Evolutionary conservation across 176 grass and related monocot species (phyloP).

Genomic region (Paspalum notatum): DNA sequence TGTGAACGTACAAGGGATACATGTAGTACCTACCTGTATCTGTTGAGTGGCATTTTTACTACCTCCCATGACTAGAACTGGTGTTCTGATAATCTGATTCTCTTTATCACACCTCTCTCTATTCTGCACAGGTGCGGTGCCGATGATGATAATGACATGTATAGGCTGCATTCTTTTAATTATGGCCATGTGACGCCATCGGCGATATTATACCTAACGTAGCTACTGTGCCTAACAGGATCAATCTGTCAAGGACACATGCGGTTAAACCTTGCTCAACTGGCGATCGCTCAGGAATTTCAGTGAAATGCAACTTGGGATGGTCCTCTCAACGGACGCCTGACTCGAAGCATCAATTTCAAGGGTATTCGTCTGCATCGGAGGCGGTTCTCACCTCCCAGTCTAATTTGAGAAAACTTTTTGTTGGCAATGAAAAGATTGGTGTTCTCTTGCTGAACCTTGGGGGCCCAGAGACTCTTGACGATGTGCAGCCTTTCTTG

Average conservation of each 20-base stretch:
- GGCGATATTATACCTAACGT: neutral
- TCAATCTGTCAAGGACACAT: conserved; percentile 48
- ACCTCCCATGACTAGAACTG: neutral
- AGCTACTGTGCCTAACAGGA: conserved; percentile 39
- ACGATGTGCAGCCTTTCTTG: conserved; percentile 97
- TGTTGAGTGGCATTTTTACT: neutral
- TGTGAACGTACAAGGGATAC: neutral
- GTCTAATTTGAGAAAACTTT: conserved; percentile 50
- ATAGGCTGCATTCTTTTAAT: neutral
- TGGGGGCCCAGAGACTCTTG: conserved; percentile 93
- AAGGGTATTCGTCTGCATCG: conserved; percentile 64
- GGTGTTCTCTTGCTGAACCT: conserved; percentile 97
- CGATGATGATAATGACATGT: neutral
- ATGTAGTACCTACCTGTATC: neutral
- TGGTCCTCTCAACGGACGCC: conserved; percentile 44
- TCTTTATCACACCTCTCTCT: too few relatives aligned
- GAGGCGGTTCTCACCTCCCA: conserved; percentile 80
- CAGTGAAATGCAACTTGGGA: conserved; percentile 44
- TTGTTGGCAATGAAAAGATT: conserved; percentile 78
- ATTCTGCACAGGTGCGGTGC: neutral
- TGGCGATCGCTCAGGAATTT: conserved; percentile 43
- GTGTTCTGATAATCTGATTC: neutral
- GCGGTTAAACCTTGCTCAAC: conserved; percentile 51
- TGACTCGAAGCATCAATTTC: conserved; percentile 47
- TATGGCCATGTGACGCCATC: neutral